These are phyloP conservation scores for Pythium apleroticum DNA, from an alignment of 352 stramenopile genomes.

Conservation along the genomic window DNA sequence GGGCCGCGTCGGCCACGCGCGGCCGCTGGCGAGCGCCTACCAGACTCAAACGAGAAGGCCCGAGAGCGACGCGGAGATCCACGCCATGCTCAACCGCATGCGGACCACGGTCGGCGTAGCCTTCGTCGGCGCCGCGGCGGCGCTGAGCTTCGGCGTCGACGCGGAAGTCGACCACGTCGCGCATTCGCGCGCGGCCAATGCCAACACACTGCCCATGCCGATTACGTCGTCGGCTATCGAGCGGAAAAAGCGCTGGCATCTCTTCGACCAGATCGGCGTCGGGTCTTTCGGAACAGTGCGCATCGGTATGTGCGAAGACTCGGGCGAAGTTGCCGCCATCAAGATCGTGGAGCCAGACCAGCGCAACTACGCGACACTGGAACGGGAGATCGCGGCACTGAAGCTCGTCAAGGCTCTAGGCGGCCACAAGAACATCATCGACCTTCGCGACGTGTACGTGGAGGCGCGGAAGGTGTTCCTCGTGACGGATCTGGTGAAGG, in stretches of 20 bases:
- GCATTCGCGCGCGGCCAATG: constrained; percentile 33
- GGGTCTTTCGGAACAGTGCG: constrained; percentile 73
- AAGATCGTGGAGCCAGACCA: constrained; percentile 63
- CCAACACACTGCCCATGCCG: background rate
- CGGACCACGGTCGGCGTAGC: constrained; percentile 42
- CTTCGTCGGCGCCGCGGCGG: constrained; percentile 44
- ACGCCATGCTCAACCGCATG: constrained; percentile 18
- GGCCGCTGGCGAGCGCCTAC: constrained; percentile 28
- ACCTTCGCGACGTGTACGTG: constrained; percentile 81
- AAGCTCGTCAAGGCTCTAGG: constrained; percentile 73
- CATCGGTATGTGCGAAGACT: constrained; percentile 64
- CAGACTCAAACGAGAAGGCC: constrained; percentile 35
- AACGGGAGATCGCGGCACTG: constrained; percentile 71
- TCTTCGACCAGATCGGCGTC: constrained; percentile 70
- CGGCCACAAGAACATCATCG: constrained; percentile 86
- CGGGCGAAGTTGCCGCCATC: constrained; percentile 67
- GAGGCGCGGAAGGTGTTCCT: constrained; percentile 78
- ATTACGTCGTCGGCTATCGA: constrained; percentile 13
- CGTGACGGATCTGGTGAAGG: constrained; percentile 85
- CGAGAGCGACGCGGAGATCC: constrained; percentile 18
- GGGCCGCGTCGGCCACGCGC: constrained; percentile 12
- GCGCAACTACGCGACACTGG: constrained; percentile 49
- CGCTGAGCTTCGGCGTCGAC: constrained; percentile 41
- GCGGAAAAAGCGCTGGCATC: constrained; percentile 45
- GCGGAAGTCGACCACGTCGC: constrained; percentile 36